phyloP scores from a whole-genome alignment of 202 grass and related monocot species.

The Dendrocalamus latiflorus region DNA sequence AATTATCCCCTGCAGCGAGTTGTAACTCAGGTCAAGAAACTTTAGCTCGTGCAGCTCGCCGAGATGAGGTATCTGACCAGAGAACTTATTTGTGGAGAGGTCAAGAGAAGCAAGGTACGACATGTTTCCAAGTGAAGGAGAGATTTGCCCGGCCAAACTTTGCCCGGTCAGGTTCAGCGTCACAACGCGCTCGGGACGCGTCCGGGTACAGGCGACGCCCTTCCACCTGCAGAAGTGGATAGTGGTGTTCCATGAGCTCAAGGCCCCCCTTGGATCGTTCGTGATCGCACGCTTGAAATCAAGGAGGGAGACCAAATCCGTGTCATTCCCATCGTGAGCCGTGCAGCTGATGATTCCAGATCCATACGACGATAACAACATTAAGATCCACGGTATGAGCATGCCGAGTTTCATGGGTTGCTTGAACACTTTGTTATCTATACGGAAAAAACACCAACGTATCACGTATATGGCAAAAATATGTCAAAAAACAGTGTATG shows the following conservation, averaged over 20 bases:
- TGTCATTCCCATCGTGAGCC: not conserved
- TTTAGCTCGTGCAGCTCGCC: not conserved
- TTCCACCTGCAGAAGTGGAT: slow-evolving; percentile 29
- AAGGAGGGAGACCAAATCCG: slow-evolving; percentile 9
- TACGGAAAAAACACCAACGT: too few relatives aligned
- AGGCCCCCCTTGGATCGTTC: not conserved
- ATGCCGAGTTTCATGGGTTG: not conserved
- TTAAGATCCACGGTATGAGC: not conserved
- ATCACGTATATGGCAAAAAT: too few relatives aligned
- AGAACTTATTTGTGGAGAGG: slow-evolving; percentile 5
- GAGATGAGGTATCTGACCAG: not conserved
- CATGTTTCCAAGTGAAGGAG: slow-evolving; percentile 31
- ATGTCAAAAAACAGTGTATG: too few relatives aligned
- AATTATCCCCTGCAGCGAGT: not conserved
- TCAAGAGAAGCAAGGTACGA: not conserved
- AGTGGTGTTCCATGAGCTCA: slow-evolving; percentile 27
- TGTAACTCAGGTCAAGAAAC: not conserved
- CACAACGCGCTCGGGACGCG: not conserved
- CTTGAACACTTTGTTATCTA: too few relatives aligned
- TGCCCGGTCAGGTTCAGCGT: slow-evolving; percentile 7
- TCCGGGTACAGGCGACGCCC: slow-evolving; percentile 10
- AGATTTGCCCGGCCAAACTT: slow-evolving; percentile 1
- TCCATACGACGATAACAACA: not conserved
- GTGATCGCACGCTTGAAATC: slow-evolving; percentile 11
- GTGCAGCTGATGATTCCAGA: not conserved